Evolutionary conservation across 805 yeast genomes (phyloP).

Genomic region (Suhomyces faveliae): DNA sequence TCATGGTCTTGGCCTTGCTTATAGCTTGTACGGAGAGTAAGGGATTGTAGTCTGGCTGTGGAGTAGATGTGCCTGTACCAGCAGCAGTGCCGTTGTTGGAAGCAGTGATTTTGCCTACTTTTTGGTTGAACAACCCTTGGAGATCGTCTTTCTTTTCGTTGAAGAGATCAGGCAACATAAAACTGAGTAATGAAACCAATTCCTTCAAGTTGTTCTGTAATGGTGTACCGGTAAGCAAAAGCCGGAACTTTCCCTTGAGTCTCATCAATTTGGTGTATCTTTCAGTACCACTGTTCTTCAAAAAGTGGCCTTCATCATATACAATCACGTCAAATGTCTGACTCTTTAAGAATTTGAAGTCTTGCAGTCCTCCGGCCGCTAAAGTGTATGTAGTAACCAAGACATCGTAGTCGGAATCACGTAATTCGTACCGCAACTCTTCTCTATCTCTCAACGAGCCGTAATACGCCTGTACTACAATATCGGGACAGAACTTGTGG

Average conservation of each 20-base stretch:
- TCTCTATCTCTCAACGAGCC: slow-evolving; percentile 85
- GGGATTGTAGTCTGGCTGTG: slow-evolving; percentile 61
- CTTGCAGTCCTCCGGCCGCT: slow-evolving; percentile 84
- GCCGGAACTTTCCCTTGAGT: slow-evolving; percentile 76
- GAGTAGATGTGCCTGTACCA: slow-evolving; percentile 15
- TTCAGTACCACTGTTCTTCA: slow-evolving; percentile 85
- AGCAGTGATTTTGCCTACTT: slow-evolving; percentile 63
- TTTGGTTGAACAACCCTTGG: slow-evolving; percentile 80
- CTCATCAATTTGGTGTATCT: slow-evolving; percentile 86
- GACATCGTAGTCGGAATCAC: slow-evolving; percentile 69
- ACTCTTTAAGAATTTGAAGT: slow-evolving; percentile 71
- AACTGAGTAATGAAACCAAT: slow-evolving; percentile 83
- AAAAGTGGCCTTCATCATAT: slow-evolving; percentile 97
- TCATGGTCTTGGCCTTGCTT: slow-evolving; percentile 91
- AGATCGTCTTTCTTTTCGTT: slow-evolving; percentile 79
- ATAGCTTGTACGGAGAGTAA: slow-evolving; percentile 88
- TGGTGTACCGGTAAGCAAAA: slow-evolving; percentile 94
- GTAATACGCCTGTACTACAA: slow-evolving; percentile 88
- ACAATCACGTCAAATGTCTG: slow-evolving; percentile 83
- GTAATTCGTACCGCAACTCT: slow-evolving; percentile 71
- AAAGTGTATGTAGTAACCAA: slow-evolving; percentile 91
- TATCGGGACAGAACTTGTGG: slow-evolving; percentile 76
- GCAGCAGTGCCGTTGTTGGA: slow-evolving; percentile 18
- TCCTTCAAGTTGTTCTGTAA: slow-evolving; percentile 90
- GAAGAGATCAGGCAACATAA: slow-evolving; percentile 83